Evolutionary conservation across 148 eudicot genomes (phyloP), one percentile per base, ranked within the genome.

Genomic region (Cornus florida): DNA sequence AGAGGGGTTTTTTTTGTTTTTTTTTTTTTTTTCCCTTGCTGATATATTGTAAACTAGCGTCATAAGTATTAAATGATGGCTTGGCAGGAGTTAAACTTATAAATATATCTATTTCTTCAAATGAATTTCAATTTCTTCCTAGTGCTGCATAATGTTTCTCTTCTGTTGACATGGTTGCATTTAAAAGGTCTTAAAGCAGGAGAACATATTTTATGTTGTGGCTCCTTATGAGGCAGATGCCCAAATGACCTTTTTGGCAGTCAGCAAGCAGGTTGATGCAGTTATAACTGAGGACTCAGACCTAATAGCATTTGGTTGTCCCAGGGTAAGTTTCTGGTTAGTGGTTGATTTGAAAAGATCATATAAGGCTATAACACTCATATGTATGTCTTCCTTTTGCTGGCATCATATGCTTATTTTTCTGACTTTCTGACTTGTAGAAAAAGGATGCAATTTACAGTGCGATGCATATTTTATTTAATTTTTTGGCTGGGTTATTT

Each of bases 221-320:
- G 99, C 99, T 79, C 99, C 99, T 56, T 96, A 96, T 74, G 99
- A 96, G 87, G 99, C 99, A 79, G 99, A 96, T 87, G 99, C 99
- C 35, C 99, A 96, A 83, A 94, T 94, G 98, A 85, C 99, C 59
- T 96, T 91, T 86, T 78, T 94, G 88, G 97, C 99, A 22, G 79
- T 87, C 79, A 91, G 80, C 87, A 91, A 87, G 64, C 91, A 86
- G 76, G 99, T 96, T 78, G 98, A 96, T 79, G 99, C 98, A 60
- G 94, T 96, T 19, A 92, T 94, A 59, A 94, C 97, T 12, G 99
- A 96, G 86, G 99, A 96, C 84, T 96, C 99, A 3, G 98, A 96
- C 76, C 88, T 96, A 41, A 96, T 96, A 81, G 92, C 99, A 76
- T 96, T 94, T 85, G 99, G 99, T 59, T 94, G 99, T 82, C 94